Percentiles rank a stretch among this genome's conserved stretches.
phyloP scores from a whole-genome alignment of 768 basidiomycete genomes.

The Nidula microcarpa region DNA sequence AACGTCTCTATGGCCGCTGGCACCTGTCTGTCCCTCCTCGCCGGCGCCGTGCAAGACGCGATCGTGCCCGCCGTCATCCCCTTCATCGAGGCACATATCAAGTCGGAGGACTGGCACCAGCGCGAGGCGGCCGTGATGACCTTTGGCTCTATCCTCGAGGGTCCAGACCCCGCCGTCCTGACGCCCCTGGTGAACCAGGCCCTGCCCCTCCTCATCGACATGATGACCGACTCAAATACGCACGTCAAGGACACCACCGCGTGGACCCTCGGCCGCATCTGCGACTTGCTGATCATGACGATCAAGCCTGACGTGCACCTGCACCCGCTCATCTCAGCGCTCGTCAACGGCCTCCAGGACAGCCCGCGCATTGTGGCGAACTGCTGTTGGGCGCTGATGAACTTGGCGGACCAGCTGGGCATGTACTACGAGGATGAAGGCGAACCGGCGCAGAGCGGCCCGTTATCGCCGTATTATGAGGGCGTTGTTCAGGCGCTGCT shows the following conservation, averaged over 20 bases:
- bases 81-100: conserved; percentile 97
- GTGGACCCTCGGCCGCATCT: conserved; percentile 96
- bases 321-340: conserved; percentile 74
- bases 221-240: conserved; percentile 84
- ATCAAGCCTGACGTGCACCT: conserved; percentile 91
- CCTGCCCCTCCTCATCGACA: conserved; percentile 87
- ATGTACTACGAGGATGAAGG: conserved; percentile 60
- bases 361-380: conserved; percentile 85
- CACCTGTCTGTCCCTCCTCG: conserved; percentile 85
- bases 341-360: conserved; percentile 79
- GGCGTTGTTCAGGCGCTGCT: conserved; percentile 82
- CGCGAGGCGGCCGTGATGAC: conserved; percentile 99
- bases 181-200: conserved; percentile 93
- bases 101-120: conserved; percentile 86
- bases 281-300: conserved; percentile 79
- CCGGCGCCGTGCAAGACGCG: conserved; percentile 84
- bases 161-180: conserved; percentile 85
- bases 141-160: conserved; percentile 96
- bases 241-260: conserved; percentile 97
- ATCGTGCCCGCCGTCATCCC: conserved; percentile 94
- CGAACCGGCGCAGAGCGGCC: conserved; percentile 49
- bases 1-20: conserved; percentile 97
- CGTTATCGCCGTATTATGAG: conserved; percentile 87
- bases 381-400: conserved; percentile 97
- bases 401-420: conserved; percentile 87